Percentiles rank a stretch among this genome's conserved stretches.
Evolutionary conservation across 2,329 filamentous ascomycete species (phyloP).

Genomic region (Colletotrichum lupini): DNA sequence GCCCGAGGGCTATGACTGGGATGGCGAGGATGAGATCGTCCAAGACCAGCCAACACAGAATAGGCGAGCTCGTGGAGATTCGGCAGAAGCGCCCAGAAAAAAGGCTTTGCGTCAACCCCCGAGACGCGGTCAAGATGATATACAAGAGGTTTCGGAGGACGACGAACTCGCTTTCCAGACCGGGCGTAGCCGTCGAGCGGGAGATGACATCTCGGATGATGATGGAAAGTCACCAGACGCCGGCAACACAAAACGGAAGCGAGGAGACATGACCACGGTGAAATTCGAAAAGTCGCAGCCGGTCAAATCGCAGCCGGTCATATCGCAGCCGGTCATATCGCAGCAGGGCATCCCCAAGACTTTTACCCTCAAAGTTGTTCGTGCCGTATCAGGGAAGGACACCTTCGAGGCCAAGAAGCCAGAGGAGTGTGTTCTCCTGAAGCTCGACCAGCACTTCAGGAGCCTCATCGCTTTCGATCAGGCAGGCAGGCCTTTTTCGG

Average conservation of each 20-base stretch:
- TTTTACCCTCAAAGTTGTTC: background rate
- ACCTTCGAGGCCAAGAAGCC: background rate
- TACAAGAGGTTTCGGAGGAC: background rate
- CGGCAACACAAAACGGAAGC: background rate
- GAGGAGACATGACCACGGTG: slow-evolving; percentile 7
- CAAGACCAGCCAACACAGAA: background rate
- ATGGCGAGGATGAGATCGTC: background rate
- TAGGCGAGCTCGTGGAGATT: background rate
- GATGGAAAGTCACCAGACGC: background rate
- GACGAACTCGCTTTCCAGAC: slow-evolving; percentile 10
- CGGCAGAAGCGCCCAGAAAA: background rate
- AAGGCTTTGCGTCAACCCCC: background rate
- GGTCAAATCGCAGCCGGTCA: background rate
- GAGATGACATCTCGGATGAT: background rate
- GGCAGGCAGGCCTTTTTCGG: background rate
- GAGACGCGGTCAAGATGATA: background rate
- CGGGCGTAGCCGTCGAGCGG: background rate
- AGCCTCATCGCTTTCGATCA: background rate
- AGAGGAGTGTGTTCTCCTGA: background rate
- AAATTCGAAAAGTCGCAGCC: background rate
- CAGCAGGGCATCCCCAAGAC: background rate
- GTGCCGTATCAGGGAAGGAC: background rate
- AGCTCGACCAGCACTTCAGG: background rate
- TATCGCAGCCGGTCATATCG: background rate
- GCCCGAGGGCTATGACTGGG: background rate